A percentile compares a stretch with the other conserved stretches of the same genome.
phyloP scores from a whole-genome alignment of 2,329 filamentous ascomycete species.

The Clonostachys rhizophaga region DNA sequence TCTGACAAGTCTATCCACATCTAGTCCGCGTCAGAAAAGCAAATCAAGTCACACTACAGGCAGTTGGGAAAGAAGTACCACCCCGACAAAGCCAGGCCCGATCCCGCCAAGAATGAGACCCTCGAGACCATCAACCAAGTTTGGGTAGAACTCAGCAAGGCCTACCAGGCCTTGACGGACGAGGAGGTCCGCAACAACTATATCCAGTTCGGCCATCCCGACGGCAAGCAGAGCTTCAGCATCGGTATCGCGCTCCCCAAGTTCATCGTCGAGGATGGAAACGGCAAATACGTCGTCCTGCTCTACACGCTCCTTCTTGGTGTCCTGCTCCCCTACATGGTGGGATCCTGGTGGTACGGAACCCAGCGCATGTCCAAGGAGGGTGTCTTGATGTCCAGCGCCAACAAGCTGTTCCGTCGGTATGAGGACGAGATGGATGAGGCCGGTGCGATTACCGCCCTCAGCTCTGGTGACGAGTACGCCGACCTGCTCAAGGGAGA shows the following conservation, averaged over 20 bases:
- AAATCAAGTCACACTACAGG: constrained; percentile 90
- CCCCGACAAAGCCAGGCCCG: constrained; percentile 86
- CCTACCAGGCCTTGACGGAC: constrained; percentile 95
- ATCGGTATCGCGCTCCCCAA: constrained; percentile 95
- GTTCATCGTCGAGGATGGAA: constrained; percentile 87
- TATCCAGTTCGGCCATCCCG: constrained; percentile 90
- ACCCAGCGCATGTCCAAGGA: constrained; percentile 91
- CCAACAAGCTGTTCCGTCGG: constrained; percentile 90
- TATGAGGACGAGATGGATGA: constrained; percentile 82
- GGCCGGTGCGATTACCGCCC: constrained; percentile 71
- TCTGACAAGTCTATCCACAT: background rate
- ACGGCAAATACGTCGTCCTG: constrained; percentile 90
- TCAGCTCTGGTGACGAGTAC: constrained; percentile 86
- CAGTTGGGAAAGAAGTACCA: constrained; percentile 81
- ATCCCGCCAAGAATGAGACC: constrained; percentile 85
- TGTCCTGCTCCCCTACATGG: constrained; percentile 84
- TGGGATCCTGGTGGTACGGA: constrained; percentile 98
- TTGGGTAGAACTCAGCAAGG: constrained; percentile 95
- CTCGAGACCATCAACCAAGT: constrained; percentile 76
- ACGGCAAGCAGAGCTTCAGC: constrained; percentile 97
- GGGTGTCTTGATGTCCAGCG: constrained; percentile 86
- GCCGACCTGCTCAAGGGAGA: constrained; percentile 70
- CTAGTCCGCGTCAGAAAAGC: constrained; percentile 77
- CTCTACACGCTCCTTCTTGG: constrained; percentile 86
- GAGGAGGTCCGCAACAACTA: constrained; percentile 98